Percentiles rank a stretch among this genome's conserved stretches.
Conservation (phyloP, 345 rosid species). For the Rubroshorea leprosula region DNA sequence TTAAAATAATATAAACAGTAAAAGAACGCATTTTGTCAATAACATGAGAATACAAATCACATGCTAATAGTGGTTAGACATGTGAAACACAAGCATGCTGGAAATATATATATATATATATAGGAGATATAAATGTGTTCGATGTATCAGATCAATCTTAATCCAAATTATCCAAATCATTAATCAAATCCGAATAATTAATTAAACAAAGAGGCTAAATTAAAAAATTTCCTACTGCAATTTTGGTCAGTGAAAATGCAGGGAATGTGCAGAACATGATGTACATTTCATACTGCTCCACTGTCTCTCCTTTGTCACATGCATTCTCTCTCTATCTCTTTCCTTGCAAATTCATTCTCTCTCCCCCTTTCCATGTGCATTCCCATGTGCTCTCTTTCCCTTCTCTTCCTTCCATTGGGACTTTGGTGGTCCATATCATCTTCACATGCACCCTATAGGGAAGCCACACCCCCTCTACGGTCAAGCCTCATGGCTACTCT, state of each 20-base stretch:
- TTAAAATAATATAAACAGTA: too few species aligned
- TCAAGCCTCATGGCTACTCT: neutral
- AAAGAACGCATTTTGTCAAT: too few species aligned
- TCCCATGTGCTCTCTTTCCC: conserved; percentile 28
- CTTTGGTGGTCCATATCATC: conserved; percentile 55
- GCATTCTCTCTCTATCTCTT: conserved; percentile 14
- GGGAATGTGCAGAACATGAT: conserved; percentile 69
- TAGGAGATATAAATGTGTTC: too few species aligned
- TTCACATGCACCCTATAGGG: conserved; percentile 58
- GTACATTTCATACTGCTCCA: conserved; percentile 41
- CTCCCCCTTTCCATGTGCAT: conserved; percentile 29
- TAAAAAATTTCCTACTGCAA: neutral
- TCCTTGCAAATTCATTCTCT: conserved; percentile 10
- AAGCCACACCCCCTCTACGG: conserved; percentile 19
- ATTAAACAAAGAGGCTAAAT: neutral
- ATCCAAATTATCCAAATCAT: neutral
- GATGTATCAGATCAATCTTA: too few species aligned
- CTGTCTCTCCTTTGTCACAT: conserved; percentile 37
- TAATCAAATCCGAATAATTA: neutral
- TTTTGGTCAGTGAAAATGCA: conserved; percentile 23
- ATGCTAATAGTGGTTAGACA: too few species aligned
- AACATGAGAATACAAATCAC: too few species aligned
- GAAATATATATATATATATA: too few species aligned
- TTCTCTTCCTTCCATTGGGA: conserved; percentile 6
- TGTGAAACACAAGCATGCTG: too few species aligned